Percentiles rank a stretch among this genome's conserved stretches.
These are phyloP conservation scores for Persicaria tinctoria DNA, from an alignment of 148 eudicot species.

Conservation along the genomic window DNA sequence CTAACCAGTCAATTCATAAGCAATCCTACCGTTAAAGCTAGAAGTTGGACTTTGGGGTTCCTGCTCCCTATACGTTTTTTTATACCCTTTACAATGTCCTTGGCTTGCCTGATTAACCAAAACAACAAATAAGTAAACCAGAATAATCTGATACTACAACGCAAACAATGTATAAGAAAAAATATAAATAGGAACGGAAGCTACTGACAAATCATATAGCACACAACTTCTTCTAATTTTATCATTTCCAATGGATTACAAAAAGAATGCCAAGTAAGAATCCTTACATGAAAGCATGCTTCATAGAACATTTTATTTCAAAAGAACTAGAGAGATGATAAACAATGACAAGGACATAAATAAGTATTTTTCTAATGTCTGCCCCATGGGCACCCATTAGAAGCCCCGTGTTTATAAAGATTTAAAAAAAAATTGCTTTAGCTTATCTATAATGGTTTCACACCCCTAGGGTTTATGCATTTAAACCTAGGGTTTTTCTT, in stretches of 20 bases:
- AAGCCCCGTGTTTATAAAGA: too few relatives aligned
- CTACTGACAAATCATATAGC: neutral
- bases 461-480: too few relatives aligned
- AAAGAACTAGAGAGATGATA: neutral
- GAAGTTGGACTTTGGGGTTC: constrained; percentile 84
- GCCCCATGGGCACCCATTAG: too few relatives aligned
- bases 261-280: neutral
- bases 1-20: neutral
- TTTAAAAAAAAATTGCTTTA: too few relatives aligned
- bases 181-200: neutral
- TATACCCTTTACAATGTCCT: constrained; percentile 83
- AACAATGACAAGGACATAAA: neutral
- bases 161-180: neutral
- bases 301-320: neutral
- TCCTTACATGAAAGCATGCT: neutral
- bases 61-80: constrained; percentile 79
- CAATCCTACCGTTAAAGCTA: constrained; percentile 65
- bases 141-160: neutral
- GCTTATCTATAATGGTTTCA: too few relatives aligned
- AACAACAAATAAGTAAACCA: constrained; percentile 14
- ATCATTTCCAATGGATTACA: neutral
- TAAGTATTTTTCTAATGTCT: too few relatives aligned
- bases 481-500: too few relatives aligned
- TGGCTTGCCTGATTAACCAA: constrained; percentile 62
- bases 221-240: neutral